Evolutionary conservation across 768 basidiomycete species (phyloP), one percentile per base, ranked within the genome.

Genomic region (Agrocybe chaxingu): DNA sequence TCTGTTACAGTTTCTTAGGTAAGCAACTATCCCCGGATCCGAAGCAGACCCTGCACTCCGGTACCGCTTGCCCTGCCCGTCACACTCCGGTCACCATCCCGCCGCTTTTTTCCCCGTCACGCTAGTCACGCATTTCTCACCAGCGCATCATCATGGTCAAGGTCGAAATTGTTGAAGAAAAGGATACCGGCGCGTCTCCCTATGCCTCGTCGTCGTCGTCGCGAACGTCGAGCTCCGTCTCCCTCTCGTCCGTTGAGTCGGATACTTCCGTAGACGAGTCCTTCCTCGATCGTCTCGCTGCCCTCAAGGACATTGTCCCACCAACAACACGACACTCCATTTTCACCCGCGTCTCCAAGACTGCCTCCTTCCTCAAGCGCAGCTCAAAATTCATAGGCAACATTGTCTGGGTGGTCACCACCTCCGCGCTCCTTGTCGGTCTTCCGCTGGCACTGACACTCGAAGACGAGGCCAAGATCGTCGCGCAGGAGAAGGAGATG

Each of bases 381-480:
- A 75, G 81, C 6, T 77, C 83, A 42, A 89, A 84, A 70, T 59
- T 89, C 45, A 80, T 84, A 32, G 96, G 97, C 10, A 94, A 89
- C 66, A 70, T 93, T 58, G 89, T 95, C 50, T 99, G 97, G 97
- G 79, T 97, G 54, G 75, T 98, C 64, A 94, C 92, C 48, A 98
- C 96, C 7, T 91, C 88, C 39, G 94, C 95, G 1, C 76, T 99
- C 48, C 82, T 99, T 57, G 87, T 99, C 44, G 97, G 92, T 10
- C 76, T 99, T 35, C 97, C 97, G 32, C 77, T 98, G 54, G 93
- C 95, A 4, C 78, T 98, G 59, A 87, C 85, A 53, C 77, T 98
- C 60, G 97, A 99, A 71, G 96, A 97, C 70, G 97, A 99, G 74
- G 88, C 91, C 47, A 93, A 94, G 71, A 81, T 96, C 50, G 87